Base-by-base conservation (phyloP, 108 stramenopile genomes). In the Skeletonema costatum region DNA sequence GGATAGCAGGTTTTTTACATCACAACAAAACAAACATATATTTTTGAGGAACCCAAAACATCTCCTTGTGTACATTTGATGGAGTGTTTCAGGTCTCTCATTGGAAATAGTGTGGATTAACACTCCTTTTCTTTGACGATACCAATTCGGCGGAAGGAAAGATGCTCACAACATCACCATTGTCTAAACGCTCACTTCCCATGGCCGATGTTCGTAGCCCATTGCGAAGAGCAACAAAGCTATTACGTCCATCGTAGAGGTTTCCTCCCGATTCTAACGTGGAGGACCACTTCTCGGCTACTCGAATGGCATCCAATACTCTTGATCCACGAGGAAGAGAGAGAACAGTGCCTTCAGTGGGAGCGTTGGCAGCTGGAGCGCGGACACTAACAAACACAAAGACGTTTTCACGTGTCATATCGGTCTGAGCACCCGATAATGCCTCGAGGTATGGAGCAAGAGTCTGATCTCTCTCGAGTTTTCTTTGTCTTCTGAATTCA, bases 361-460 rank as follows among this genome's bases (percentile, higher is more conserved):
- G 51, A 53, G 44, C 31, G 12, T 60, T 53, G 21, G 61, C 42
- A 51, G 82, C 60, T 41, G 19, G 8, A 2, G 53, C 1, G 53
- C 59, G 71, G 59, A 75, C 73, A 33, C 69, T 71, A 25, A 93
- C 77, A 80, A 93, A 91, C 32, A 90, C 85, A 83, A 87, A 91
- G 44, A 93, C 93, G 69, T 87, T 75, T 63, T 91, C 87, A 9
- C 93, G 84, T 21, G 85, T 78, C 75, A 93, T 73, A 35, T 93
- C 87, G 10, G 83, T 84, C 74, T 91, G 90, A 30, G 87, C 88
- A 19, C 74, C 86, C 17, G 77, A 87, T 60, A 93, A 61, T 41
- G 93, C 89, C 79, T 93, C 85, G 61, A 93, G 78, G 76, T 93
- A 93, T 0, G 93, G 93, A n/a, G 87, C 87, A 41, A 93, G 61